Evolutionary conservation across 2,329 filamentous ascomycete species (phyloP), one percentile per base, ranked within the genome.

Genomic region (Macrophomina pseudophaseolina): DNA sequence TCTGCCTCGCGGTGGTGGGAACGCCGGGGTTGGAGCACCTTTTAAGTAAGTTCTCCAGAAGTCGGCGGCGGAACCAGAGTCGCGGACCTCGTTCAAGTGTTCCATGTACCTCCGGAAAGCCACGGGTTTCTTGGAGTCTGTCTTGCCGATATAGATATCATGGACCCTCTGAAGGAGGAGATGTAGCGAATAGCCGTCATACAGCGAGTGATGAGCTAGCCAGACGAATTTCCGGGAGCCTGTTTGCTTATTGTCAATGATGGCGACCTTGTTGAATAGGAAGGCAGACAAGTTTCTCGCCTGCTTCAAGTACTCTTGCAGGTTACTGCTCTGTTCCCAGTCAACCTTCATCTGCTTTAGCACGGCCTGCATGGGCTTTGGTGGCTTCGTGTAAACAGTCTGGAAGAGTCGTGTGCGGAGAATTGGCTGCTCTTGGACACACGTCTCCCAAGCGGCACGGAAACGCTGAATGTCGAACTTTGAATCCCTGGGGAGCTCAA

Each of bases 91-190:
- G 3, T 69, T 74, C 16, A 86, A 73, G 64, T 82, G 81, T 67
- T 82, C 81, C 70, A 86, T 80, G 68, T 85, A 85, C 51, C 81
- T 74, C 64, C 79, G 82, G 73, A 86, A 78, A 2, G 56, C 30
- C 5, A 74, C 69, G 5, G 32, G 52, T 1, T 23, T n/a, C n/a
- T 23, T 32, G 14, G 23, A 6, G 68, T 14, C 35, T 5, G 44
- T 63, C 23, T 30, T 59, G 40, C 28, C 9, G 42, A 16, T 9
- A 62, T 73, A 74, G 18, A 76, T 72, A 9, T 73, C 67, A 51
- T 76, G 72, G 1, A 77, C 72, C 5, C 74, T 69, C 32, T 75
- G 71, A 2, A 76, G 69, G 66, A 76, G 71, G 33, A 74, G 63
- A 5, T 70, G 66, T 32, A 76, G 72, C 44, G 72, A 75, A 73